Conservation (phyloP, 495 filamentous ascomycete genomes). For the Apiosordaria backusii region DNA sequence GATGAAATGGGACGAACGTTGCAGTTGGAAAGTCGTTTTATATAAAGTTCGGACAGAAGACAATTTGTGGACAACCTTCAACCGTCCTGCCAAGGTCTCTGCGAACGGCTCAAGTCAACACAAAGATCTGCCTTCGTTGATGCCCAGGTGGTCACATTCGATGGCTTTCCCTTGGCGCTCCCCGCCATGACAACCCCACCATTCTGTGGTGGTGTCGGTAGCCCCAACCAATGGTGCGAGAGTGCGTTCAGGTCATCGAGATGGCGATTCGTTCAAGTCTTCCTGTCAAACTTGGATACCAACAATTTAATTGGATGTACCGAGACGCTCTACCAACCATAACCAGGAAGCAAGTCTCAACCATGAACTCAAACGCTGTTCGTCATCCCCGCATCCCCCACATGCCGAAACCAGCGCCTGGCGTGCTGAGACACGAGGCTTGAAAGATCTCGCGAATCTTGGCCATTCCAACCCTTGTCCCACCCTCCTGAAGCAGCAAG, state of each 20-base stretch:
- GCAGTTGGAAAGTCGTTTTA: neutral
- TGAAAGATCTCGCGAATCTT: conserved; percentile 20
- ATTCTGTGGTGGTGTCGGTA: neutral
- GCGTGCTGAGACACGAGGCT: conserved; percentile 5
- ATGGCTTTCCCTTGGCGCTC: neutral
- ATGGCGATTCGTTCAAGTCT: neutral
- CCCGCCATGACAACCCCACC: neutral
- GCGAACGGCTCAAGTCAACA: neutral
- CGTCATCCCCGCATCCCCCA: neutral
- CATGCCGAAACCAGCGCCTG: neutral
- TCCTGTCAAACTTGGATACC: too few species aligned
- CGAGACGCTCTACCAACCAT: neutral
- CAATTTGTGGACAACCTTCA: neutral
- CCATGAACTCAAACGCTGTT: neutral
- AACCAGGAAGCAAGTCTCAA: too few species aligned
- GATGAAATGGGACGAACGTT: neutral
- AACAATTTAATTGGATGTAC: neutral
- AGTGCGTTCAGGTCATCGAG: neutral
- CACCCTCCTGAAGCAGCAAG: conserved; percentile 11
- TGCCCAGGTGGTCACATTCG: neutral
- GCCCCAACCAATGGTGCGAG: conserved; percentile 1
- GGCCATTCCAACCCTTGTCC: conserved; percentile 16
- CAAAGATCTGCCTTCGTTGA: neutral
- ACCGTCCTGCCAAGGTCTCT: neutral
- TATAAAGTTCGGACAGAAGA: neutral